phyloP scores from a whole-genome alignment of 148 eudicot genomes.

The Rhododendron griersonianum region DNA sequence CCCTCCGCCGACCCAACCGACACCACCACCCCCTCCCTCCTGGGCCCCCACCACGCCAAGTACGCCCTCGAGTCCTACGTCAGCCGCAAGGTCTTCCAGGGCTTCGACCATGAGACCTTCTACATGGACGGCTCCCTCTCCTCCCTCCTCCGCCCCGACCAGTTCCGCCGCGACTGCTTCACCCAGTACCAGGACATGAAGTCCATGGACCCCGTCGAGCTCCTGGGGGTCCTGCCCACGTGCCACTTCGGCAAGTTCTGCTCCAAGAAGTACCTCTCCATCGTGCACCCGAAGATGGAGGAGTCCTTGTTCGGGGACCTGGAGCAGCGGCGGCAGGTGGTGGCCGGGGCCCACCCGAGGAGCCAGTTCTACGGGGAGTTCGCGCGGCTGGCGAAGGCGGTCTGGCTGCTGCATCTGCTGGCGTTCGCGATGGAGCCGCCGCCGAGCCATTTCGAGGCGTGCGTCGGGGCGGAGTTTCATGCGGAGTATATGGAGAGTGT shows the following conservation, averaged over 20 bases:
- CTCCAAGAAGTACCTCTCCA: constrained; percentile 72
- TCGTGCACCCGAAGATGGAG: constrained; percentile 94
- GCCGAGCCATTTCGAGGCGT: constrained; percentile 93
- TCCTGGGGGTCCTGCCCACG: constrained; percentile 77
- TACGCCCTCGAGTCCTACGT: constrained; percentile 87
- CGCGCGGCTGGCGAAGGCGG: constrained; percentile 70
- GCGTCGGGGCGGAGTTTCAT: constrained; percentile 74
- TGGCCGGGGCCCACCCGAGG: constrained; percentile 74
- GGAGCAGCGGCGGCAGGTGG: constrained; percentile 75
- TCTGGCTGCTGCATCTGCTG: constrained; percentile 91
- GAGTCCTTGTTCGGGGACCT: constrained; percentile 81
- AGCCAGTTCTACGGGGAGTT: constrained; percentile 78
- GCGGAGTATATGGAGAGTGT: constrained; percentile 88
- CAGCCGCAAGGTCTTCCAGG: constrained; percentile 77
- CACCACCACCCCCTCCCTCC: constrained; percentile 13
- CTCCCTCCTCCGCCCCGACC: constrained; percentile 79
- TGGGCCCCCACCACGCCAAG: constrained; percentile 58
- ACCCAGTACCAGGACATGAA: constrained; percentile 87
- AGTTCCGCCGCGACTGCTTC: constrained; percentile 75
- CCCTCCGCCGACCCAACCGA: constrained; percentile 14
- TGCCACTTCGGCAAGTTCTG: constrained; percentile 84
- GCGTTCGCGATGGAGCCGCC: constrained; percentile 86
- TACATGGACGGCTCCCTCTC: constrained; percentile 94
- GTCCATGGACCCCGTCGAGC: constrained; percentile 87
- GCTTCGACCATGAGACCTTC: constrained; percentile 96